Percentiles rank a stretch among this genome's conserved stretches.
Evolutionary conservation across 148 eudicot species (phyloP).

Genomic region (Polygonum aviculare): DNA sequence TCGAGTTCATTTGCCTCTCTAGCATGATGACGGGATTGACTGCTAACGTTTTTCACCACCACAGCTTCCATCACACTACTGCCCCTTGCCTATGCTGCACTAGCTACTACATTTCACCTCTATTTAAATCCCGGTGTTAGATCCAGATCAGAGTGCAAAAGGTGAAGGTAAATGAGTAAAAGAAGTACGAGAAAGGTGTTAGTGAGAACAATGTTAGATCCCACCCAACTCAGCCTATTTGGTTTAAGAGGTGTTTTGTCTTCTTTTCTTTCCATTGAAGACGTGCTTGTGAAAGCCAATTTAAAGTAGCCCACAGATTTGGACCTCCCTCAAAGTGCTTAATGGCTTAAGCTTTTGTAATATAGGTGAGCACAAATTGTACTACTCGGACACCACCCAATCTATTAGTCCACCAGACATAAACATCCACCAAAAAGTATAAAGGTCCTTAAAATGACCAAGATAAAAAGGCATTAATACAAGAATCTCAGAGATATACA

Average conservation of each 20-base stretch:
- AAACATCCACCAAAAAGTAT: not conserved
- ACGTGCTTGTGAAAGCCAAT: not conserved
- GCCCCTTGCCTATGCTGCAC: not conserved
- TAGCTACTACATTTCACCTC: not conserved
- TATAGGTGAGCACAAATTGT: not conserved
- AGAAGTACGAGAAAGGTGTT: not conserved
- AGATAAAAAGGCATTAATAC: not conserved
- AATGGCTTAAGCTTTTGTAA: not conserved
- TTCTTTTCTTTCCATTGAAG: not conserved
- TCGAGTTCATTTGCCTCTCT: not conserved
- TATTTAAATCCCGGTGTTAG: not conserved
- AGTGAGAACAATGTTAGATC: not conserved
- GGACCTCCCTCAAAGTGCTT: not conserved
- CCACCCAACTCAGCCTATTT: not conserved
- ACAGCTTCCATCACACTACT: not conserved
- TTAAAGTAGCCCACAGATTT: not conserved
- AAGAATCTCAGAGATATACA: not conserved
- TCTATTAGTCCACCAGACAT: not conserved
- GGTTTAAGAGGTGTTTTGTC: not conserved
- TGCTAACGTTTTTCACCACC: not conserved
- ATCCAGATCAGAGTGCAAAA: not conserved
- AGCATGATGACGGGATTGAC: not conserved
- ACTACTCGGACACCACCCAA: not conserved
- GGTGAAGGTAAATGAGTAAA: not conserved
- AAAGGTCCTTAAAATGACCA: not conserved